phyloP scores from a whole-genome alignment of 306 rosid species.

The Sophora flavescens region DNA sequence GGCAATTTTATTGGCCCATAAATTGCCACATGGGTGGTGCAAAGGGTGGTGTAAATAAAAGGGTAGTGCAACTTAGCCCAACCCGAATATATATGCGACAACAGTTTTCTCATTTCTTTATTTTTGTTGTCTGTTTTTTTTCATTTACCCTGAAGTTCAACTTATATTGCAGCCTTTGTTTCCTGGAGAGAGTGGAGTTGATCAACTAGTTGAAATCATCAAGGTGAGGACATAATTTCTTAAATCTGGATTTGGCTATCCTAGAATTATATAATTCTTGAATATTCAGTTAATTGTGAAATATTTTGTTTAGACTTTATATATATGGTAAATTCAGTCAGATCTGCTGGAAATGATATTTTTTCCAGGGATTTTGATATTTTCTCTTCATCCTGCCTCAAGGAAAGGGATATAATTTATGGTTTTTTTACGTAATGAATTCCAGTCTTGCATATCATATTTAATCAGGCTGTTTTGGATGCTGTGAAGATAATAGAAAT shows the following conservation, averaged over 20 bases:
- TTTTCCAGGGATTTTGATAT: slow-evolving; percentile 16
- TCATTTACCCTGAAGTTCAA: slow-evolving; percentile 47
- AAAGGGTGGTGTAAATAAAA: too few relatives aligned
- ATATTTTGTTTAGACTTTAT: neutral
- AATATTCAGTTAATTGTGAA: slow-evolving; percentile 27
- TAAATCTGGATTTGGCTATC: slow-evolving; percentile 37
- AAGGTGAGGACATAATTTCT: slow-evolving; percentile 65
- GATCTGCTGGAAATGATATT: slow-evolving; percentile 22
- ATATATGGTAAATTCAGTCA: slow-evolving; percentile 9
- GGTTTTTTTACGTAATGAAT: slow-evolving; percentile 10
- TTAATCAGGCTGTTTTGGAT: too few relatives aligned
- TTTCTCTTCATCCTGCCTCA: slow-evolving; percentile 24
- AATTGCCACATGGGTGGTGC: too few relatives aligned
- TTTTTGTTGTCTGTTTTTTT: slow-evolving; percentile 16
- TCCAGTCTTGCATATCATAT: slow-evolving; percentile 37
- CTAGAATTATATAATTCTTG: slow-evolving; percentile 10
- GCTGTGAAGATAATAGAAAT: too few relatives aligned
- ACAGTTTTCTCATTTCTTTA: slow-evolving; percentile 1
- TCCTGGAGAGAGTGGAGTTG: slow-evolving; percentile 99
- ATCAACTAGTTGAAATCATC: slow-evolving; percentile 97
- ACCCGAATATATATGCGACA: slow-evolving; percentile 27
- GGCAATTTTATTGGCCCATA: too few relatives aligned
- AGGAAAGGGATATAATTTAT: slow-evolving; percentile 28
- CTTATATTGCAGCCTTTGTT: slow-evolving; percentile 86
- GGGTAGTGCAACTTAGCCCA: too few relatives aligned